Evolutionary conservation across 176 grass and related monocot genomes (phyloP).

Genomic region (Panicum miliaceum): DNA sequence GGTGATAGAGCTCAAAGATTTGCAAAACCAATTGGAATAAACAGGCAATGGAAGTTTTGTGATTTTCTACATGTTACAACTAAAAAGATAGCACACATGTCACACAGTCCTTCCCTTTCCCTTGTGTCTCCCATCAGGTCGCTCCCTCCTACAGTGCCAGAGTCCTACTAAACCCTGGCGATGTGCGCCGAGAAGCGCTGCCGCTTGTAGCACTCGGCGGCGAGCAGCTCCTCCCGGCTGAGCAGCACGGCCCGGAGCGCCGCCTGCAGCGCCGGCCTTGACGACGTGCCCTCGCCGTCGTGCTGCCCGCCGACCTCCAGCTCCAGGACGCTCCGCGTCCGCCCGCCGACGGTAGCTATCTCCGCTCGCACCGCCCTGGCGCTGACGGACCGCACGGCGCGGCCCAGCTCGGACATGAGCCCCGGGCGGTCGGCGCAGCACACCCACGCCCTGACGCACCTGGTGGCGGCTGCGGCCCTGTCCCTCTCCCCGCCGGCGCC

Average conservation of each 20-base stretch:
- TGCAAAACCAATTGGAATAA: neutral
- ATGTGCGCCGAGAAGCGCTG: conserved; percentile 57
- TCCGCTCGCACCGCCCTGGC: conserved; percentile 79
- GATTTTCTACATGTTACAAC: conserved; percentile 18
- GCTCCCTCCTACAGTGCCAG: neutral
- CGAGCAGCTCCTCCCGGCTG: conserved; percentile 52
- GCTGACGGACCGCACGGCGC: conserved; percentile 73
- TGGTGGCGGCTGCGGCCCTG: neutral
- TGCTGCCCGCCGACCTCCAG: conserved; percentile 53
- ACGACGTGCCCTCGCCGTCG: neutral
- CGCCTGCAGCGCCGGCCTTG: conserved; percentile 60
- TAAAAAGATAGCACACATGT: conserved; percentile 1
- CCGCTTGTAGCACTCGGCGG: conserved; percentile 67
- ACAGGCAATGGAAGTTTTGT: neutral
- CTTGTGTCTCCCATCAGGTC: conserved; percentile 12
- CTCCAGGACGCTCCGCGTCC: conserved; percentile 77
- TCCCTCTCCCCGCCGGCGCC: conserved; percentile 11
- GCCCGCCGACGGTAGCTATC: conserved; percentile 81
- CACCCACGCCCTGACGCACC: conserved; percentile 70
- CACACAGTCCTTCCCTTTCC: neutral
- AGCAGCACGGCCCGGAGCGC: conserved; percentile 80
- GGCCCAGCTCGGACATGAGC: conserved; percentile 80
- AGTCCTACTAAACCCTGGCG: conserved; percentile 35
- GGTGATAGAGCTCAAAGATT: neutral
- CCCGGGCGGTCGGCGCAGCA: conserved; percentile 86